A percentile compares a stretch with the other conserved stretches of the same genome.
These are phyloP conservation scores for Pythium dissotocum DNA, from an alignment of 352 stramenopile genomes.

Conservation along the genomic window DNA sequence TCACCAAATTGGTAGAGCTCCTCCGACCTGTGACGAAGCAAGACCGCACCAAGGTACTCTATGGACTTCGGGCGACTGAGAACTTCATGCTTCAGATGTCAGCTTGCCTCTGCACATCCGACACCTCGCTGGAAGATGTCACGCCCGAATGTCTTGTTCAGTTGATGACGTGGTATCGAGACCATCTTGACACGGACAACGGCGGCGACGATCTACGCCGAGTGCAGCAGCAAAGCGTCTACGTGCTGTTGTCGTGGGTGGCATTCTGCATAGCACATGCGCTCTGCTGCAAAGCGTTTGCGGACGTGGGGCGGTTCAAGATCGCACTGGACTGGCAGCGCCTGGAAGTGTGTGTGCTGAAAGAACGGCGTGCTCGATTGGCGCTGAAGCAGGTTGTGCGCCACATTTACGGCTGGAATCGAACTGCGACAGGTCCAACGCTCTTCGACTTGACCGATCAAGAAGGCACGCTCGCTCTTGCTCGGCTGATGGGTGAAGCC, in stretches of 20 bases:
- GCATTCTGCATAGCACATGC: conserved; percentile 11
- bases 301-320: not conserved
- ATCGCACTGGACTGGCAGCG: conserved; percentile 20
- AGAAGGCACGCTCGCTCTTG: conserved; percentile 11
- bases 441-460: conserved; percentile 23
- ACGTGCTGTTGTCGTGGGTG: conserved; percentile 10
- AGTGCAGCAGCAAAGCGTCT: conserved; percentile 18
- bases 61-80: conserved; percentile 3
- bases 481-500: conserved; percentile 9
- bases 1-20: not conserved
- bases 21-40: not conserved
- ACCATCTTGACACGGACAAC: not conserved
- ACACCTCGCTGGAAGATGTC: not conserved
- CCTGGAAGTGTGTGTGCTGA: conserved; percentile 15
- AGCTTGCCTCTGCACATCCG: not conserved
- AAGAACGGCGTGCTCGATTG: not conserved
- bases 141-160: conserved; percentile 1
- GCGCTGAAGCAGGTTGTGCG: conserved; percentile 8
- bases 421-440: not conserved
- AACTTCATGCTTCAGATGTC: not conserved
- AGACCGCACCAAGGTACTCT: not conserved
- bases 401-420: conserved; percentile 18
- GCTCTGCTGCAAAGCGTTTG: not conserved
- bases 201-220: conserved; percentile 14
- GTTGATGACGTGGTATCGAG: conserved; percentile 16